Evolutionary conservation across 352 stramenopile species (phyloP), one percentile per base, ranked within the genome.

Genomic region (Pythium rishiriense): DNA sequence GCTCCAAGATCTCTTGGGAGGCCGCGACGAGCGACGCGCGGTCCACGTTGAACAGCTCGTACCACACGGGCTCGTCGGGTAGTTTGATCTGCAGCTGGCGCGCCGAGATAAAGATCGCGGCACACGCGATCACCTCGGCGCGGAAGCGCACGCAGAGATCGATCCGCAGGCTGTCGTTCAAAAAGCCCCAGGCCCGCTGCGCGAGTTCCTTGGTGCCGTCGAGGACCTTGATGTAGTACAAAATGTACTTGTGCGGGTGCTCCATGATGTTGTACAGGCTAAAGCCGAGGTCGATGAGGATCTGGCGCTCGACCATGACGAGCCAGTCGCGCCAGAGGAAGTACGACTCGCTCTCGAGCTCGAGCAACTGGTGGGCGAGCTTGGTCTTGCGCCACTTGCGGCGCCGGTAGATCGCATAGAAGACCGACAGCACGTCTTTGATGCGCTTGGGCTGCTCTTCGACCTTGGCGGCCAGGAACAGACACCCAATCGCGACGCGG

Each of bases 211-310:
- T 73, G 66, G 70, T 84, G 55, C 78, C 80, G 47, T 91, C 81
- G 53, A 97, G 72, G 45, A 96, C 76, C 58, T 96, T 96, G 63
- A 97, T 72, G 65, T 97, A 97, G 73, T 97, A 98, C 47, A 97
- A 62, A 56, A 98, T 91, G 66, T 93, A 98, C 78, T 97, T 97
- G 81, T 98, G 92, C 48, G 91, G 88, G 64, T 98, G 92, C 65
- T 97, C 88, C 62, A 88, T 93, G 66, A 97, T 88, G 53, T 83
- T 94, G 74, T 98, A 97, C 56, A 98, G 74, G 46, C 86, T 93
- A 59, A 98, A 98, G 54, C 92, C 92, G n/a, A 97, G 65, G 45
- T 97, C 88, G 52, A 97, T 97, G 39, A 98, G 87, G 42, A 98
- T 72, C 62, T 96, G 83, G 15, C 88, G 72, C 72, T 98, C 92